Conservation (phyloP, 441 rosid species). For the Pelargonium fulgidum region DNA sequence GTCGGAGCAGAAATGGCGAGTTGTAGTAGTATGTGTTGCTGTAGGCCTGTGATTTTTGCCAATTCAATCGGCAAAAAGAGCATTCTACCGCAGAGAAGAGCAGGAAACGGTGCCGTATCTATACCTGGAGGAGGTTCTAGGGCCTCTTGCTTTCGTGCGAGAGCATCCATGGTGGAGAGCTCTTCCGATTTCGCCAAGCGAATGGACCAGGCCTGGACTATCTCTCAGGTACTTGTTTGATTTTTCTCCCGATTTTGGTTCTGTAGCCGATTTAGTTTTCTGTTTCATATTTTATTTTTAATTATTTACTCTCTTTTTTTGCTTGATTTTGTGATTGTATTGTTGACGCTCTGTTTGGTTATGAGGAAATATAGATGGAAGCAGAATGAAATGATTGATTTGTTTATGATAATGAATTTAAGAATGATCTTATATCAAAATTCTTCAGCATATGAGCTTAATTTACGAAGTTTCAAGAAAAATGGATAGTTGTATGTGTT, state of each 20-base stretch:
- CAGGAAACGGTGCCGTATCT: constrained; percentile 19
- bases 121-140: constrained; percentile 17
- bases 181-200: constrained; percentile 69
- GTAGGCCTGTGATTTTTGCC: constrained; percentile 24
- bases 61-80: constrained; percentile 21
- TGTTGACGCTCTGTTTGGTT: neutral
- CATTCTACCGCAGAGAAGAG: constrained; percentile 19
- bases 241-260: neutral
- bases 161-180: constrained; percentile 61
- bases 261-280: too few species aligned
- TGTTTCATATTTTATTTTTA: neutral
- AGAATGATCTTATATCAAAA: neutral
- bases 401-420: neutral
- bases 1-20: constrained; percentile 19
- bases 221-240: constrained; percentile 54
- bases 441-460: neutral
- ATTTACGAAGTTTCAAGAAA: too few species aligned
- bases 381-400: neutral
- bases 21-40: constrained; percentile 20
- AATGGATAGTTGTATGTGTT: too few species aligned
- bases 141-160: constrained; percentile 18
- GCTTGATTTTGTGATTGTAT: neutral
- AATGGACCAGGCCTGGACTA: constrained; percentile 75
- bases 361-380: neutral
- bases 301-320: neutral